Evolutionary conservation across 2,329 filamentous ascomycete genomes (phyloP), one percentile per base, ranked within the genome.

Genomic region (Xylaria sp.): DNA sequence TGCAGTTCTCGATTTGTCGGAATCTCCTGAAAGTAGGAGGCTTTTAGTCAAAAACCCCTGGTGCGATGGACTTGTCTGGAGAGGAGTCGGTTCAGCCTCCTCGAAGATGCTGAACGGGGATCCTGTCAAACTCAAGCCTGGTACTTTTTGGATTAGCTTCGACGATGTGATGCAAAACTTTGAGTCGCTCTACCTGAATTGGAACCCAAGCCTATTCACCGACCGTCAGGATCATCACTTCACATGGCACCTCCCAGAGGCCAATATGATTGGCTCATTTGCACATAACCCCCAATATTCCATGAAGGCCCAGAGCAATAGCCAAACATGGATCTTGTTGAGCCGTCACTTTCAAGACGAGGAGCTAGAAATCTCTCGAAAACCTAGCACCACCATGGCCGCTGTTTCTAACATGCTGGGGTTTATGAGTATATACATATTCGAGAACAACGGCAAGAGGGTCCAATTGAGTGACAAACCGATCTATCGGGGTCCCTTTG

Each of bases 1-100:
- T 78, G 94, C 94, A 2, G 90, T 99, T 3, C 83, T 98, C 60
- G 90, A 96, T 67, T 85, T 99, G 78, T 90, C 92, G 68, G 83
- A 84, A 30, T 75, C 83, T 2, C 84, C 85, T 4, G 87, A 87
- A 0, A 87, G 87, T 69, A 88, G 90, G 28, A 85, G 91, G 60
- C 83, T 98, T 60, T 84, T 97, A 0, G 87, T 99, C 71, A 99
- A 99, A 80, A 99, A 99, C 75, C 96, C 96, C 2, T 99, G 96
- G 96, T 92, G 91, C 60, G 90, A 94, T 76, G 93, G 93, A 3
- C 89, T 90, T 50, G 86, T 89, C 7, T 94, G 91, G 91, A 89
- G 87, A 70, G 90, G 89, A 1, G 75, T 79, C 43, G 84, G 79
- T 4, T 80, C 80, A 10, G 78, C 78, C 10, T 66, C 74, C 20